Conservation (phyloP, 306 rosid genomes). For the Cicer cuneatum region DNA sequence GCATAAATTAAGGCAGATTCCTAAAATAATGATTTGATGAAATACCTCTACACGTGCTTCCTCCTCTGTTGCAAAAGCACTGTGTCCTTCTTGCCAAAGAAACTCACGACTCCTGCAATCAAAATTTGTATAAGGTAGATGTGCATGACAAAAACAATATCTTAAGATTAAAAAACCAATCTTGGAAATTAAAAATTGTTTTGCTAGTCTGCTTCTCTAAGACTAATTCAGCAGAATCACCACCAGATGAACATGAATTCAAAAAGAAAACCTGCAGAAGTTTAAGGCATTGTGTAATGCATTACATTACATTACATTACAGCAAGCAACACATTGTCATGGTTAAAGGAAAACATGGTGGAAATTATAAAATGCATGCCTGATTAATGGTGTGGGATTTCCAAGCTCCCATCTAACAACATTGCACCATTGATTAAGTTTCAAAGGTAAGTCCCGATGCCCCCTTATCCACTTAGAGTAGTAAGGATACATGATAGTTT, state of each 20-base stretch:
- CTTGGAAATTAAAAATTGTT: no score
- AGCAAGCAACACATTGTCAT: constrained; percentile 15
- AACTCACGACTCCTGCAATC: constrained; percentile 91
- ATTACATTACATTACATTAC: not conserved
- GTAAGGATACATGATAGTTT: constrained; percentile 97
- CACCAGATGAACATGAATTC: constrained; percentile 19
- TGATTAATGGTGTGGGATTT: constrained; percentile 97
- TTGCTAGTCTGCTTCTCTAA: not conserved
- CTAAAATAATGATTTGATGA: constrained; percentile 30
- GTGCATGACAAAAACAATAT: not conserved
- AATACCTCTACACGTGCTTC: constrained; percentile 91
- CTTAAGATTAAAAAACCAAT: not conserved
- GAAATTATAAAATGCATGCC: constrained; percentile 54
- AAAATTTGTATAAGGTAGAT: constrained; percentile 27
- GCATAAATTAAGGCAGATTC: constrained; percentile 17
- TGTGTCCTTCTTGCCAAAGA: constrained; percentile 99
- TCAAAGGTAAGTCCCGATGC: constrained; percentile 93
- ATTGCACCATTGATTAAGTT: constrained; percentile 97
- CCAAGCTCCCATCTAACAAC: constrained; percentile 97
- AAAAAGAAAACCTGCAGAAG: constrained; percentile 14
- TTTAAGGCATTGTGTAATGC: not conserved
- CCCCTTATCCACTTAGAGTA: constrained; percentile 98
- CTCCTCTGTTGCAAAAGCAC: constrained; percentile 89
- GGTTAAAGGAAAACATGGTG: constrained; percentile 16
- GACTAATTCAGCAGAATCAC: constrained; percentile 13